Evolutionary conservation across 805 yeast species (phyloP).

Genomic region (Monosporozyma solicola): DNA sequence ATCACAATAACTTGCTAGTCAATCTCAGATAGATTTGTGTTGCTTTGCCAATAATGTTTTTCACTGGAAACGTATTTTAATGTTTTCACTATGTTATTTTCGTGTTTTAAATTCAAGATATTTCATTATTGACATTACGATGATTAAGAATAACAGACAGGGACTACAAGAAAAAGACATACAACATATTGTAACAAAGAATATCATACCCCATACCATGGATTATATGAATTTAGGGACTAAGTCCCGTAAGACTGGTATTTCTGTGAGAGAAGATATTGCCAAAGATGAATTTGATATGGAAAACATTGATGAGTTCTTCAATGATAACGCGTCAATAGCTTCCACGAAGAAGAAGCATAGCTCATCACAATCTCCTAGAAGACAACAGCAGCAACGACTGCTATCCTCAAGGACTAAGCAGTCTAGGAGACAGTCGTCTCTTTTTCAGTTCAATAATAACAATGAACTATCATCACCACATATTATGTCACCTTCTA

Average conservation of each 20-base stretch:
- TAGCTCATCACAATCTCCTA: constrained; percentile 2
- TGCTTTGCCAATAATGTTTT: background rate
- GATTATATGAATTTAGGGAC: constrained; percentile 43
- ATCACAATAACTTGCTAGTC: no score
- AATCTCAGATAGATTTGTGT: no score
- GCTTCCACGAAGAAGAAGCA: constrained; percentile 1
- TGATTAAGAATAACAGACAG: background rate
- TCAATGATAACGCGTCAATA: constrained; percentile 39
- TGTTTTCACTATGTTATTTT: background rate
- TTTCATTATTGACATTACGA: background rate
- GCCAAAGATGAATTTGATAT: constrained; percentile 14
- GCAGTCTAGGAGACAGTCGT: constrained; percentile 15
- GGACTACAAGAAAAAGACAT: no score
- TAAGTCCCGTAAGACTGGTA: constrained; percentile 60
- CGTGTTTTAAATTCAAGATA: background rate
- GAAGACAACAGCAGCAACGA: background rate
- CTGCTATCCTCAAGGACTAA: background rate
- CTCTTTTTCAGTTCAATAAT: constrained; percentile 7
- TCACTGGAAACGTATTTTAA: background rate
- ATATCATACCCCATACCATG: constrained; percentile 19
- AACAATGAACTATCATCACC: constrained; percentile 5
- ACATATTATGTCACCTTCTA: constrained; percentile 8
- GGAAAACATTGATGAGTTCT: constrained; percentile 49
- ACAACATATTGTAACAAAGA: background rate
- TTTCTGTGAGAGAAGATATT: constrained; percentile 10